phyloP scores from a whole-genome alignment of 2,329 filamentous ascomycete genomes.

The Pyrenochaeta sp. region DNA sequence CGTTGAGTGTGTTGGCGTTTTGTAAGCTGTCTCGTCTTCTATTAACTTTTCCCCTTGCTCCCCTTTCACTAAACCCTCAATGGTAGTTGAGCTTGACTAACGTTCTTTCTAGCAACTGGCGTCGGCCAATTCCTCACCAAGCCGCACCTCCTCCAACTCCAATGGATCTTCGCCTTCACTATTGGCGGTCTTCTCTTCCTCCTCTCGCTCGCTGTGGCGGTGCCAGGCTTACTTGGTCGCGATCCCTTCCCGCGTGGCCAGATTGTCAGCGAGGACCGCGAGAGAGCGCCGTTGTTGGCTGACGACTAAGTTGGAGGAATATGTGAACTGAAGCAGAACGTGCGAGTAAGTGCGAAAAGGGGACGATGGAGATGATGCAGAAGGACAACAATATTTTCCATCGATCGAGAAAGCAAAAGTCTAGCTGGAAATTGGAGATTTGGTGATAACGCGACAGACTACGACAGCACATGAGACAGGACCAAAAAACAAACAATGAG shows the following conservation, averaged over 20 bases:
- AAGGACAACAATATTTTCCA: no score
- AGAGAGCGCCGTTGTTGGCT: conserved; percentile 63
- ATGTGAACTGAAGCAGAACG: not conserved
- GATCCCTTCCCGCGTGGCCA: conserved; percentile 60
- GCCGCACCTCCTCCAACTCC: conserved; percentile 76
- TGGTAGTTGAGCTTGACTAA: no score
- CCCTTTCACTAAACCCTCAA: conserved; percentile 3
- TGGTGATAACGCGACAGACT: no score
- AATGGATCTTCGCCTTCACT: conserved; percentile 92
- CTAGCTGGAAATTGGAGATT: no score
- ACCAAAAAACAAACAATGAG: no score
- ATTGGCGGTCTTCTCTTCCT: conserved; percentile 81
- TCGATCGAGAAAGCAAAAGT: no score
- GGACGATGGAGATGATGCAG: not conserved
- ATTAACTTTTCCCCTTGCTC: not conserved
- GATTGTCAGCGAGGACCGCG: conserved; percentile 59
- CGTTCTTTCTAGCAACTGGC: no score
- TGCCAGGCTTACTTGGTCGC: conserved; percentile 69
- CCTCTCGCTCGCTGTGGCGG: conserved; percentile 69
- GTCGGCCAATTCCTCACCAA: conserved; percentile 79
- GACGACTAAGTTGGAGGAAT: conserved; percentile 21
- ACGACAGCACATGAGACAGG: no score
- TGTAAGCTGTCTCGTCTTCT: conserved; percentile 57
- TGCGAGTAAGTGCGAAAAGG: not conserved
- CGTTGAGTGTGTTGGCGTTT: conserved; percentile 75